These are phyloP conservation scores for Phytophthora nicotianae DNA, from an alignment of 352 stramenopile species.

Conservation along the genomic window DNA sequence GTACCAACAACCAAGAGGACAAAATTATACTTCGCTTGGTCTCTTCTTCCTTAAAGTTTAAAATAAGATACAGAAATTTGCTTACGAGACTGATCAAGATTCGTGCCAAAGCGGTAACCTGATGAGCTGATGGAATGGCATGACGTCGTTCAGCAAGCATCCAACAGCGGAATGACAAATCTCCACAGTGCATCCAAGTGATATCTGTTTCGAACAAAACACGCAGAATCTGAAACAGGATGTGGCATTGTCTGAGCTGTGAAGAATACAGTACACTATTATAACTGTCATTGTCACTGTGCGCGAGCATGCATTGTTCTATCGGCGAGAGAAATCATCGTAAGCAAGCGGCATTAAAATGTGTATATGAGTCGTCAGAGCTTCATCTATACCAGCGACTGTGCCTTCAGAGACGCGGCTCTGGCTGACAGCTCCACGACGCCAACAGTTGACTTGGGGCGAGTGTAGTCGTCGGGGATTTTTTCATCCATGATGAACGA, in stretches of 20 bases:
- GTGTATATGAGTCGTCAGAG: background rate
- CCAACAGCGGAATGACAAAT: constrained; percentile 10
- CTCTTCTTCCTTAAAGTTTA: too few relatives aligned
- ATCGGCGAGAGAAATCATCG: background rate
- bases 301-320: too few relatives aligned
- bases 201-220: too few relatives aligned
- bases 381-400: constrained; percentile 28
- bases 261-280: too few relatives aligned
- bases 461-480: constrained; percentile 33
- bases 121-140: constrained; percentile 8
- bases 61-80: too few relatives aligned
- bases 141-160: background rate
- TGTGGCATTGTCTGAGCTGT: too few relatives aligned
- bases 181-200: background rate
- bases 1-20: too few relatives aligned
- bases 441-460: constrained; percentile 16
- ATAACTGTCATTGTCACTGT: too few relatives aligned
- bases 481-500: constrained; percentile 44
- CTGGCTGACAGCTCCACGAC: constrained; percentile 20
- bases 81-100: too few relatives aligned
- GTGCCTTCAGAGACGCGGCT: constrained; percentile 31
- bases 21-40: too few relatives aligned
- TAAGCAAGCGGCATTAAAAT: background rate
- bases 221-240: background rate
- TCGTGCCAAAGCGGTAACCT: constrained; percentile 6